These are phyloP conservation scores for Wickerhamiella kurtzmanii DNA, from an alignment of 805 yeast genomes.

Conservation along the genomic window DNA sequence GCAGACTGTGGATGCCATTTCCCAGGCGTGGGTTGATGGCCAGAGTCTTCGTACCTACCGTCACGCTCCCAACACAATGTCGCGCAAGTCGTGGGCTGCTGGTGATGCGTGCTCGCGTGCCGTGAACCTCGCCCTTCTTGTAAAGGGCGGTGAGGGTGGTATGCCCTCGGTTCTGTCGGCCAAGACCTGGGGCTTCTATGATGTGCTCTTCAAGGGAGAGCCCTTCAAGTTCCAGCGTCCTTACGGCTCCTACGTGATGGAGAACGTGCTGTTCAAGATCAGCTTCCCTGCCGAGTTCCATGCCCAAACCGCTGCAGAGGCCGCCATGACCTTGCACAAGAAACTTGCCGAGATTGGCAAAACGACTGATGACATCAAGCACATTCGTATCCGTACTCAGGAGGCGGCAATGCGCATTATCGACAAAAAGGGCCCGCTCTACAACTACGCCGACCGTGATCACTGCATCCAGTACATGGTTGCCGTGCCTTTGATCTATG, in stretches of 20 bases:
- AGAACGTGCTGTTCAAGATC: slow-evolving; percentile 46
- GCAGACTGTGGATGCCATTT: slow-evolving; percentile 42
- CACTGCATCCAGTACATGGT: slow-evolving; percentile 55
- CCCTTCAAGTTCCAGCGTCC: slow-evolving; percentile 41
- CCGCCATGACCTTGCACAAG: slow-evolving; percentile 35
- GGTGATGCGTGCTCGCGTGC: slow-evolving; percentile 51
- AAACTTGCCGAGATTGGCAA: slow-evolving; percentile 30
- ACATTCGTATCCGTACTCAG: slow-evolving; percentile 41
- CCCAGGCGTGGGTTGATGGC: slow-evolving; percentile 52
- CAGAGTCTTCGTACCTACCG: slow-evolving; percentile 46
- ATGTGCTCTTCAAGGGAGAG: slow-evolving; percentile 42
- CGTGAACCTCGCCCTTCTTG: slow-evolving; percentile 40
- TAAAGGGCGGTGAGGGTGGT: slow-evolving; percentile 40
- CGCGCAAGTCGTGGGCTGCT: slow-evolving; percentile 56
- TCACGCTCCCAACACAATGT: slow-evolving; percentile 52
- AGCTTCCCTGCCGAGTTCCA: slow-evolving; percentile 56
- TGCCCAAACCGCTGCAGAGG: slow-evolving; percentile 53
- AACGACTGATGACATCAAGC: slow-evolving; percentile 36
- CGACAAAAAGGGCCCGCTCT: slow-evolving; percentile 45
- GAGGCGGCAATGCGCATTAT: slow-evolving; percentile 49
- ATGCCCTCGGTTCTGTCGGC: slow-evolving; percentile 48
- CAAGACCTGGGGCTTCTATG: slow-evolving; percentile 50
- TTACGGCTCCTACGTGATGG: slow-evolving; percentile 49
- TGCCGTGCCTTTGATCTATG: slow-evolving; percentile 42
- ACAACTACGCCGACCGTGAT: slow-evolving; percentile 53